Conservation (phyloP, 176 grass and related monocot species). For the Calamus simplicifolius region DNA sequence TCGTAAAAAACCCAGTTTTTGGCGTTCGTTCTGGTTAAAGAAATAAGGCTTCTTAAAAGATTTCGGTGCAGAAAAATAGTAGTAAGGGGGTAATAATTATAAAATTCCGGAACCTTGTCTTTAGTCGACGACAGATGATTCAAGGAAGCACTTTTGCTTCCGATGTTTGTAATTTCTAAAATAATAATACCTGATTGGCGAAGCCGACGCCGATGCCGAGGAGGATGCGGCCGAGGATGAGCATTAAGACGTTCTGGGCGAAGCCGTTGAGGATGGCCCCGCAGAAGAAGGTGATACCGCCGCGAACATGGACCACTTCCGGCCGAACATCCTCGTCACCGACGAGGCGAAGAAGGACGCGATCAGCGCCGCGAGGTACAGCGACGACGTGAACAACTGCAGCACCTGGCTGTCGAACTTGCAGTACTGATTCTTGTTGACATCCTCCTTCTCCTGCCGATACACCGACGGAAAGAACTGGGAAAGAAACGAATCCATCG, state of each 20-base stretch:
- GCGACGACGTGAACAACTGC: slow-evolving; percentile 90
- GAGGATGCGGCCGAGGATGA: slow-evolving; percentile 88
- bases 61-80: too few species aligned
- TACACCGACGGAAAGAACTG: slow-evolving; percentile 90
- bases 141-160: too few species aligned
- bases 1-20: too few species aligned
- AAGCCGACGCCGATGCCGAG: slow-evolving; percentile 92
- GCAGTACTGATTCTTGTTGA: slow-evolving; percentile 74
- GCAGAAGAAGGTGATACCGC: slow-evolving; percentile 75
- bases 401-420: slow-evolving; percentile 96
- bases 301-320: slow-evolving; percentile 96
- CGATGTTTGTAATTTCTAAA: too few species aligned
- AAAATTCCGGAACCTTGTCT: too few species aligned
- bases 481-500: slow-evolving; percentile 66
- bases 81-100: too few species aligned
- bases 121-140: too few species aligned
- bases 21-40: too few species aligned
- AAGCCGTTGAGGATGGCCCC: slow-evolving; percentile 73
- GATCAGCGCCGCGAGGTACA: slow-evolving; percentile 78
- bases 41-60: too few species aligned
- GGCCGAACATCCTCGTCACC: slow-evolving; percentile 56
- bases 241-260: slow-evolving; percentile 50
- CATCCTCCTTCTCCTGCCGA: slow-evolving; percentile 36
- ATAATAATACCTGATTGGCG: slow-evolving; percentile 57
- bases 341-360: slow-evolving; percentile 69